Conservation (phyloP, 495 filamentous ascomycete genomes). For the Xylaria bambusicola region DNA sequence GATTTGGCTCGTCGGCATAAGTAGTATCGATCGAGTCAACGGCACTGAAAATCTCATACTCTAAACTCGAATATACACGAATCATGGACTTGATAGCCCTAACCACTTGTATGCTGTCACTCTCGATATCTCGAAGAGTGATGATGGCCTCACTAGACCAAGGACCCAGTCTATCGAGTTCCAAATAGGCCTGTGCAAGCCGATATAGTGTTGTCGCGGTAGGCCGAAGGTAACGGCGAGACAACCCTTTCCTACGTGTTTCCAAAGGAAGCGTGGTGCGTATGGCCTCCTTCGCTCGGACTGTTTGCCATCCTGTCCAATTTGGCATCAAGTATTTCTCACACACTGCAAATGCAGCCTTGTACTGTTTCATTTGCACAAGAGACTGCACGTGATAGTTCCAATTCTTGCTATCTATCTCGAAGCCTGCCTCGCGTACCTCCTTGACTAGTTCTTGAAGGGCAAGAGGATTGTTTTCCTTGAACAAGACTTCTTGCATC, state of each 20-base stretch:
- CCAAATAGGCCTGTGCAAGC: conserved; percentile 42
- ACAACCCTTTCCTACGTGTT: conserved; percentile 32
- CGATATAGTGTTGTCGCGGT: conserved; percentile 40
- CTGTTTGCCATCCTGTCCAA: conserved; percentile 68
- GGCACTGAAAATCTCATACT: conserved; percentile 26
- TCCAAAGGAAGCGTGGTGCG: conserved; percentile 37
- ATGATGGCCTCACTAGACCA: conserved; percentile 36
- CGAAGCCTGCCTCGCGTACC: conserved; percentile 63
- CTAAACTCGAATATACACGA: conserved; percentile 28
- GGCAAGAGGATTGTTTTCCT: conserved; percentile 45
- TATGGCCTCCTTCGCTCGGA: conserved; percentile 22
- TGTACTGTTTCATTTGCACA: conserved; percentile 40
- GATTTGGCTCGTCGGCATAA: not conserved
- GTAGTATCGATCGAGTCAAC: not conserved
- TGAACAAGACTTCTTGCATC: conserved; percentile 61
- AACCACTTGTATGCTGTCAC: conserved; percentile 30
- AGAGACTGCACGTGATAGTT: conserved; percentile 60
- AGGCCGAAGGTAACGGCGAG: conserved; percentile 38
- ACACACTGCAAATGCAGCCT: conserved; percentile 64
- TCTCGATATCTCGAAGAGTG: conserved; percentile 27
- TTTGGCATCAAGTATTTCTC: conserved; percentile 73
- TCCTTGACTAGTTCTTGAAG: conserved; percentile 52
- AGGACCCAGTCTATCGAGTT: conserved; percentile 35
- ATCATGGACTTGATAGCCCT: conserved; percentile 39
- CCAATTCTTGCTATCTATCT: conserved; percentile 63